Percentiles rank a stretch among this genome's conserved stretches.
Evolutionary conservation across 1,284 basidiomycete species (phyloP).

Genomic region (Amylostereum chailletii): DNA sequence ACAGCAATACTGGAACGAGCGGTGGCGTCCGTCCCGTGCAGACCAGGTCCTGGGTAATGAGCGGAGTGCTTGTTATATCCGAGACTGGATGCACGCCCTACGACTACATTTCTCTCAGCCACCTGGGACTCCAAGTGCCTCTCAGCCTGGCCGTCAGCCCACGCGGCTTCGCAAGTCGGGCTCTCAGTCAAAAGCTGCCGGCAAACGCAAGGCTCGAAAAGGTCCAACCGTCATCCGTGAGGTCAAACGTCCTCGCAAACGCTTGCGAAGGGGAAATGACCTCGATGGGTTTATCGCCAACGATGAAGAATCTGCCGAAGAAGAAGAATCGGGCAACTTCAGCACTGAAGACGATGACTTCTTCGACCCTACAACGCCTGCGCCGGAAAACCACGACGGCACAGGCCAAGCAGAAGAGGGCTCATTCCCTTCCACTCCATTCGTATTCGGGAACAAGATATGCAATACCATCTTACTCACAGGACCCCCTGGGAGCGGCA

Average conservation of each 20-base stretch:
- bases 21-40: conserved; percentile 69
- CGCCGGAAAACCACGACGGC: background rate
- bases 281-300: conserved; percentile 21
- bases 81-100: conserved; percentile 74
- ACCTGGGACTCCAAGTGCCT: conserved; percentile 1
- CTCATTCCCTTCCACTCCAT: conserved; percentile 2
- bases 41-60: conserved; percentile 81
- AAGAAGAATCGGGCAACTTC: background rate
- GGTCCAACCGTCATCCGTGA: conserved; percentile 17
- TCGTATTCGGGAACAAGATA: conserved; percentile 38
- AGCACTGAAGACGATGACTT: background rate
- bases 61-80: conserved; percentile 62
- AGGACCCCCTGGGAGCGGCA: conserved; percentile 84
- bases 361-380: background rate
- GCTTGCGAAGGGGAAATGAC: conserved; percentile 9
- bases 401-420: conserved; percentile 4
- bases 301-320: conserved; percentile 18
- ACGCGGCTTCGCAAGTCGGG: conserved; percentile 4
- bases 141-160: conserved; percentile 6
- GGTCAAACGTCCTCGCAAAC: conserved; percentile 9
- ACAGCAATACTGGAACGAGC: conserved; percentile 64
- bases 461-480: conserved; percentile 80
- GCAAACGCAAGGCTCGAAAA: conserved; percentile 8
- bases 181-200: conserved; percentile 6
- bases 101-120: conserved; percentile 44